phyloP scores from a whole-genome alignment of 1,139 yeast genomes.

The Yamadazyma kanchanaburiensis region DNA sequence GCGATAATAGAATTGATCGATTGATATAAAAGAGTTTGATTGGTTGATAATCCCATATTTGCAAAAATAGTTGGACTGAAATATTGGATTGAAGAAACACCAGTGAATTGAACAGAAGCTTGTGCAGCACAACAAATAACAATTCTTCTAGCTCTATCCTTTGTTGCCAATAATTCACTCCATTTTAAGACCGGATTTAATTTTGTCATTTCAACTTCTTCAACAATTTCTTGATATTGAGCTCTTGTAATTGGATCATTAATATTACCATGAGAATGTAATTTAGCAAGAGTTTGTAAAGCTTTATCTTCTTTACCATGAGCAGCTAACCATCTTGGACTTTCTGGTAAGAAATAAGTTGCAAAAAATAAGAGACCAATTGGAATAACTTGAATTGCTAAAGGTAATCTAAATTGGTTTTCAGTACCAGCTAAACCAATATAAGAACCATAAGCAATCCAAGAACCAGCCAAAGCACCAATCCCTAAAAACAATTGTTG shows the following conservation, averaged over 20 bases:
- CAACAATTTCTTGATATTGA: constrained; percentile 13
- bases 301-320: constrained; percentile 38
- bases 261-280: constrained; percentile 19
- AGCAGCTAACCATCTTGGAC: constrained; percentile 53
- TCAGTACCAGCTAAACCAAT: constrained; percentile 15
- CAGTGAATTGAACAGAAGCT: constrained; percentile 50
- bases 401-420: constrained; percentile 18
- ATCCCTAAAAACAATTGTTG: constrained; percentile 21
- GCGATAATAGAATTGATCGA: constrained; percentile 56
- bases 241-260: constrained; percentile 13
- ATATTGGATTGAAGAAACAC: constrained; percentile 73
- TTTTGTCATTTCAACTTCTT: constrained; percentile 20
- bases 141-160: constrained; percentile 14
- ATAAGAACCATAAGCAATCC: constrained; percentile 23
- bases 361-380: constrained; percentile 16
- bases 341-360: constrained; percentile 51
- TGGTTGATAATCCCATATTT: constrained; percentile 16
- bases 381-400: constrained; percentile 18
- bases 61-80: constrained; percentile 42
- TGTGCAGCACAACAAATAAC: constrained; percentile 13
- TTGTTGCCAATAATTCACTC: constrained; percentile 17
- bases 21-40: constrained; percentile 27
- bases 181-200: constrained; percentile 16
- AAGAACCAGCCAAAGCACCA: constrained; percentile 23
- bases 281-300: constrained; percentile 17